Evolutionary conservation across 805 yeast species (phyloP).

Genomic region (Zygotorulaspora danielsina): DNA sequence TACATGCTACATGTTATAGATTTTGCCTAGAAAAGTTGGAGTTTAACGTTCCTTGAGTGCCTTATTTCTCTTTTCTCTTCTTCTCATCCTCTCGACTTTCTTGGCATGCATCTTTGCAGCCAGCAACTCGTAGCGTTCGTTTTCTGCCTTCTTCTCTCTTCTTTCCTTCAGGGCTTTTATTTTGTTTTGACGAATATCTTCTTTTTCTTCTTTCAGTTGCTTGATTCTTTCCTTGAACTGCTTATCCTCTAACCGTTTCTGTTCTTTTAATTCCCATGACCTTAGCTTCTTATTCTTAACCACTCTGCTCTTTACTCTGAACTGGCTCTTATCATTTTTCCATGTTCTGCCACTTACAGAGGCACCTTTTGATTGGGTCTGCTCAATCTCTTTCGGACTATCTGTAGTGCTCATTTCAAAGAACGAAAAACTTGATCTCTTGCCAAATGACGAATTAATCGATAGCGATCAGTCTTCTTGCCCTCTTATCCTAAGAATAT

Average conservation of each 20-base stretch:
- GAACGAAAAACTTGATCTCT: not conserved
- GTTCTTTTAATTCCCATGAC: constrained; percentile 63
- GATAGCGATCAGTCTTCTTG: too few relatives aligned
- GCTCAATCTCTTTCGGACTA: not conserved
- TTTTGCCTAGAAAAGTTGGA: too few relatives aligned
- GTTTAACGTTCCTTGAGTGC: constrained; percentile 83
- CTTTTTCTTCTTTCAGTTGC: constrained; percentile 76
- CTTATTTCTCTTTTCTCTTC: constrained; percentile 93
- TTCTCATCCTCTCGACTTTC: constrained; percentile 83
- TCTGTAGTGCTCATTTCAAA: constrained; percentile 7
- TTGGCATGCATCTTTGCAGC: constrained; percentile 88
- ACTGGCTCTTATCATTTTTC: constrained; percentile 66
- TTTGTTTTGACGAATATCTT: constrained; percentile 49
- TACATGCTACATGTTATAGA: too few relatives aligned
- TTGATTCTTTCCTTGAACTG: constrained; percentile 65
- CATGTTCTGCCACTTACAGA: constrained; percentile 66
- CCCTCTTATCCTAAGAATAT: too few relatives aligned
- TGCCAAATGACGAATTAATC: too few relatives aligned
- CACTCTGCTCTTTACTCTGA: constrained; percentile 58
- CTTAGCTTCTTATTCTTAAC: constrained; percentile 43
- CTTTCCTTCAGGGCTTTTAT: constrained; percentile 62
- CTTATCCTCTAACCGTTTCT: constrained; percentile 59
- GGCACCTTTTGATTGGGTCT: constrained; percentile 40
- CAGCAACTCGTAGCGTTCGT: constrained; percentile 77
- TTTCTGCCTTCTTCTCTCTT: constrained; percentile 77